These are phyloP conservation scores for Lantana camara DNA, from an alignment of 257 asterid genomes.

Conservation along the genomic window DNA sequence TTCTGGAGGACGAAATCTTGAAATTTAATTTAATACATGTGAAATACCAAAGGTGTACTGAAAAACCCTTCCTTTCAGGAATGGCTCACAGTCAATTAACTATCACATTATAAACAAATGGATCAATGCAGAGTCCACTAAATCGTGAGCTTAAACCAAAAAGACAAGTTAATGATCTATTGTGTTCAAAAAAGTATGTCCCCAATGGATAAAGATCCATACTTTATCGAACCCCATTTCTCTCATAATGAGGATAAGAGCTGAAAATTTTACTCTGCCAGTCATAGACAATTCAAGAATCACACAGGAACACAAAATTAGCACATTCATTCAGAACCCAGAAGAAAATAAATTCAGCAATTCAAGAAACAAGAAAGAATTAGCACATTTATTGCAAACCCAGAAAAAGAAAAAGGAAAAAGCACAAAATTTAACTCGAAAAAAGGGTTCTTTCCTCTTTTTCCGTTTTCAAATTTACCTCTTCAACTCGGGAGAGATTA, in stretches of 20 bases:
- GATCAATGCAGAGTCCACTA: neutral
- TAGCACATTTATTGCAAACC: too few species aligned
- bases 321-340: neutral
- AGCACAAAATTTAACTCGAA: neutral
- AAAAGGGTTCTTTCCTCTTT: neutral
- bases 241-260: neutral
- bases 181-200: neutral
- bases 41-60: neutral
- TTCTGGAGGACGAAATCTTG: too few species aligned
- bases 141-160: neutral
- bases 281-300: neutral
- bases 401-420: neutral
- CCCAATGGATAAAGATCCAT: neutral
- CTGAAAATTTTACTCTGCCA: neutral
- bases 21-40: too few species aligned
- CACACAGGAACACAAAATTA: neutral
- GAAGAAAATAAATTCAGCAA: neutral
- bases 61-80: neutral
- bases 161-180: neutral
- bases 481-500: slow-evolving; percentile 81
- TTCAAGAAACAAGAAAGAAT: neutral
- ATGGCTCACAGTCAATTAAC: neutral
- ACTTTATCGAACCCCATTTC: neutral
- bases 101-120: neutral
- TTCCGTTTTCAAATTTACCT: slow-evolving; percentile 39